Evolutionary conservation across 176 grass and related monocot species (phyloP), one percentile per base, ranked within the genome.

Genomic region (Tillandsia leiboldiana): DNA sequence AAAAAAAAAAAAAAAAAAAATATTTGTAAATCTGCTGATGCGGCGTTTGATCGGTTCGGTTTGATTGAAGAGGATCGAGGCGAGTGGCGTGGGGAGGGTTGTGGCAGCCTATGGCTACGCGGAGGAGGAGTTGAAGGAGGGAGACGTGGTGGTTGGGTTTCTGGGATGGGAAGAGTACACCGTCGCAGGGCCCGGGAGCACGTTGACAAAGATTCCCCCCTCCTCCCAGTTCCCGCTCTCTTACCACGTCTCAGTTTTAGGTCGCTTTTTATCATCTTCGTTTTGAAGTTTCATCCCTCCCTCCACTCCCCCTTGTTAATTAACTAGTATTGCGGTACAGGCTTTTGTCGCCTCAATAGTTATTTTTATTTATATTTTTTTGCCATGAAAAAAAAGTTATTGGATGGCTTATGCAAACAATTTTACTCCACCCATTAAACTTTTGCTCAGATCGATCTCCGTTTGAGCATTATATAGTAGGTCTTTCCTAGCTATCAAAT

Each of bases 91-190:
- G 10, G 84, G 84, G 13, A 70, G 81, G 75, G 88, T 91, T 58
- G 72, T 91, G 64, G 75, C 71, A 27, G 87, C 81, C 12, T 68
- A 67, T 9, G 76, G 62, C 66, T 64, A 15, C 23, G 33, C 33
- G 33, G 33, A 42, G 33, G 33, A 42, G 33, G 84, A 81, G 75
- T 83, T 73, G 47, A 11, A 51, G 51, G 57, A 2, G 13, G 88
- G 72, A 1, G 72, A 91, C 72, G 12, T 84, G 48, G 84, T 91
- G 22, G 69, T 26, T 49, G 81, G 88, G 48, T 0, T 84, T 64
- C 78, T 91, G 29, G 78, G 71, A 0, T 91, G 88, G 88, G 88
- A 87, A 65, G 84, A 91, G 15, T 87, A 84, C 84, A 84, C 81
- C 11, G 20, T 87, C 9, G 83, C 87, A 67, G 48, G 5, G 47